Conservation (phyloP, 139 green algal genomes). For the Spirogloea muscicola region DNA sequence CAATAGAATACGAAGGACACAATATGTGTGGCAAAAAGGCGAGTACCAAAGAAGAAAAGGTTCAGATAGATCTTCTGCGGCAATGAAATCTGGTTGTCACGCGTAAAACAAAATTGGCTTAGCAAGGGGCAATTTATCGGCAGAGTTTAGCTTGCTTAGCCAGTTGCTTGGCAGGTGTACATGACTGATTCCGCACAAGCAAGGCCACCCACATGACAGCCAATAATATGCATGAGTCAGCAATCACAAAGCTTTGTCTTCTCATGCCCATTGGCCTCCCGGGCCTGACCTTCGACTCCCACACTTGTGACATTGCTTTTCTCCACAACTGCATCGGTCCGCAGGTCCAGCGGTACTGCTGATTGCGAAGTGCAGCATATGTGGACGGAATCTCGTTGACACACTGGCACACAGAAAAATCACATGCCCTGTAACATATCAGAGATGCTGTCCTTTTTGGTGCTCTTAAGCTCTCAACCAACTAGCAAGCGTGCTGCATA, state of each 20-base stretch:
- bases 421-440: too few species aligned
- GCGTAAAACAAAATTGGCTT: neutral
- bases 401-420: conserved; percentile 41
- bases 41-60: conserved; percentile 71
- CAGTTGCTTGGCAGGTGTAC: too few species aligned
- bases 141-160: too few species aligned
- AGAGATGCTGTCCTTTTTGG: too few species aligned
- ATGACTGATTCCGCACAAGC: too few species aligned
- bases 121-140: too few species aligned
- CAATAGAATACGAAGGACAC: conserved; percentile 79
- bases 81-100: conserved; percentile 29
- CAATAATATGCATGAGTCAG: too few species aligned
- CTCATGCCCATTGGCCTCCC: too few species aligned
- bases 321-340: conserved; percentile 77
- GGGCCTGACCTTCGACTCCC: conserved; percentile 55
- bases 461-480: too few species aligned
- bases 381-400: conserved; percentile 79
- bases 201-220: too few species aligned
- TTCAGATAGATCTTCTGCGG: conserved; percentile 58
- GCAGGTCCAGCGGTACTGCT: conserved; percentile 90
- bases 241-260: too few species aligned
- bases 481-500: too few species aligned
- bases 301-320: conserved; percentile 59
- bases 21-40: conserved; percentile 74
- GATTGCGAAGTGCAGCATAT: conserved; percentile 89